Evolutionary conservation across 345 rosid species (phyloP).

Genomic region (Euphorbia tirucalli): DNA sequence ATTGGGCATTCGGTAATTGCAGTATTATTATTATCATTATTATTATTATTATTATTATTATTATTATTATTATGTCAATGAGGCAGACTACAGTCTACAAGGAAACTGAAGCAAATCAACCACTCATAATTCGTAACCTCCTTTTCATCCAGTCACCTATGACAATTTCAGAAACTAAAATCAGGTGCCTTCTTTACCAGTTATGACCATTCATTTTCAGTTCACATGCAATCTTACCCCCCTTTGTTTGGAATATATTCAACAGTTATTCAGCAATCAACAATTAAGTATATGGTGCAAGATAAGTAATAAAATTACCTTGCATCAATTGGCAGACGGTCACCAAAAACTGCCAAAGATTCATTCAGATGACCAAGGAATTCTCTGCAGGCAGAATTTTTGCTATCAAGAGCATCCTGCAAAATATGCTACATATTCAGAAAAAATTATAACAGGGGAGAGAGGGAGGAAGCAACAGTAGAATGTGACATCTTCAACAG

Average conservation of each 20-base stretch:
- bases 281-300: not conserved
- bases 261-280: not conserved
- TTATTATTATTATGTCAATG: too few relatives aligned
- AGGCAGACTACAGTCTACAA: too few relatives aligned
- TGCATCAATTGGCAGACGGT: conserved; percentile 64
- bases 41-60: too few relatives aligned
- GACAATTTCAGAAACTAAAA: too few relatives aligned
- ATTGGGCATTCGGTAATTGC: too few relatives aligned
- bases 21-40: too few relatives aligned
- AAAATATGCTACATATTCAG: conserved; percentile 21
- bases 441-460: not conserved
- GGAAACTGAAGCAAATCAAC: too few relatives aligned
- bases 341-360: conserved; percentile 66
- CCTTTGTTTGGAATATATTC: not conserved
- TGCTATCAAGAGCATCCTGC: conserved; percentile 75
- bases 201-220: too few relatives aligned
- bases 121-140: too few relatives aligned
- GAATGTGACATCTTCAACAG: not conserved
- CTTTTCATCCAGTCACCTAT: too few relatives aligned
- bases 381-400: conserved; percentile 54
- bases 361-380: conserved; percentile 60
- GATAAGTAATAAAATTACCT: conserved; percentile 41
- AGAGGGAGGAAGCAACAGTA: not conserved
- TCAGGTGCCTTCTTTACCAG: too few relatives aligned
- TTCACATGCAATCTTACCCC: too few relatives aligned